Evolutionary conservation across 2,329 filamentous ascomycete genomes (phyloP), one percentile per base, ranked within the genome.

Genomic region (Pezicula neosporulosa): DNA sequence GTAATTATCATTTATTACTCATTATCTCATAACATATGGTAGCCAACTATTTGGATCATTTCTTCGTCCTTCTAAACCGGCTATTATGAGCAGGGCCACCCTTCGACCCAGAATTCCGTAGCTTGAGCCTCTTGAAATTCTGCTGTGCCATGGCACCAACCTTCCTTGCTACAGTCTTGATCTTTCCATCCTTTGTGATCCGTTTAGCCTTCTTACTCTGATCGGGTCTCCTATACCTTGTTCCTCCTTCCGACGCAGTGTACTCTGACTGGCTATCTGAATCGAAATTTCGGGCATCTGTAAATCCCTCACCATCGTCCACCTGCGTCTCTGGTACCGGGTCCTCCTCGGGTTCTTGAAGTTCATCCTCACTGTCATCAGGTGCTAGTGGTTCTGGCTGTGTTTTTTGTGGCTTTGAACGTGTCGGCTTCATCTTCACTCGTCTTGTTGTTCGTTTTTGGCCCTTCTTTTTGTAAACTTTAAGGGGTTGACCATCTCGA

Each of bases 381-480:
- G 60, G 38, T 67, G 65, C 3, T 67, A 63, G n/a, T 62, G 64
- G 4, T 57, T 51, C 4, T 62, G 55, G 28, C 64, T 59, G 27
- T 15, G 66, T 56, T 19, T 78, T 4, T 30, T 30, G 75, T 36
- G 82, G 76, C 61, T 77, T 78, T 6, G 66, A 64, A 50, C 72
- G 66, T 1, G 70, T 77, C 2, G 81, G 82, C 55, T 72, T 76
- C 72, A 87, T 89, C 53, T 85, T 90, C 50, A 81, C 77, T 44
- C 77, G 74, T 55, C 85, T 77, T 3, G 89, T 93, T 50, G 88
- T 90, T 54, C 89, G 77, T 74, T 94, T 94, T 66, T 89, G 80
- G 0, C 88, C 89, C 73, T 89, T 89, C 78, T 94, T 94, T 76
- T 92, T 93, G 74, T 80, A 93, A 1, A 81, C 69, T 49, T 77